Base-by-base conservation (phyloP, 2,329 filamentous ascomycete genomes). In the Ceratocystis alfenasii region DNA sequence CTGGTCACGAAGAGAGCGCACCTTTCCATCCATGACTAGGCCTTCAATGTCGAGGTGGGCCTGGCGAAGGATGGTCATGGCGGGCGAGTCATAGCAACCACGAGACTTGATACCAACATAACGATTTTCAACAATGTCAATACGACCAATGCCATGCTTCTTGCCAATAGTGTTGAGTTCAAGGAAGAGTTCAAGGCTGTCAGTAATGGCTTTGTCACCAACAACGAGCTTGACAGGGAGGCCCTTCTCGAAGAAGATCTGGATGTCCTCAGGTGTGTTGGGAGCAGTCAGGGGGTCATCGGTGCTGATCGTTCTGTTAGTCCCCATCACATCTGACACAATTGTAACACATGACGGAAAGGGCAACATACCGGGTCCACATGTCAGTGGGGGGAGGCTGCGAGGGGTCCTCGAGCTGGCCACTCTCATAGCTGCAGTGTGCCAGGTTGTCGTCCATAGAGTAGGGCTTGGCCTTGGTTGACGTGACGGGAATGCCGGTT, bases 401-500 rank as follows among this genome's bases (percentile, higher is more conserved):
- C 70, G 79, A 72, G n/a, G 78, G 77, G 66, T 81, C 79, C 74
- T 87, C 85, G 59, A 88, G 79, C 69, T 86, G 86, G 73, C 89
- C 89, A 63, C 86, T 86, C 79, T 95, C 90, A 75, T 94, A 95
- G 68, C 78, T 82, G 80, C 86, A 89, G 77, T 93, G 88, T 6
- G 86, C 87, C 71, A 89, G 72, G 77, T 90, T 89, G 75, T 86
- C 84, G 64, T 78, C 78, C 81, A 83, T 78, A 64, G 76, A 80
- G 83, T 84, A 89, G 60, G 85, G 86, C 76, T 86, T 86, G 73
- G 84, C 83, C 78, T 88, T 88, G 70, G 87, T 89, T 71, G 83
- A 86, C 36, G 83, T 85, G 68, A 90, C 87, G 61, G 87, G 87
- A 68, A 90, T 89, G 73, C 81, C 81, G 70, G 83, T 81, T 74